Conservation (phyloP, 2,329 filamentous ascomycete species). For the Aspergillus flavus region DNA sequence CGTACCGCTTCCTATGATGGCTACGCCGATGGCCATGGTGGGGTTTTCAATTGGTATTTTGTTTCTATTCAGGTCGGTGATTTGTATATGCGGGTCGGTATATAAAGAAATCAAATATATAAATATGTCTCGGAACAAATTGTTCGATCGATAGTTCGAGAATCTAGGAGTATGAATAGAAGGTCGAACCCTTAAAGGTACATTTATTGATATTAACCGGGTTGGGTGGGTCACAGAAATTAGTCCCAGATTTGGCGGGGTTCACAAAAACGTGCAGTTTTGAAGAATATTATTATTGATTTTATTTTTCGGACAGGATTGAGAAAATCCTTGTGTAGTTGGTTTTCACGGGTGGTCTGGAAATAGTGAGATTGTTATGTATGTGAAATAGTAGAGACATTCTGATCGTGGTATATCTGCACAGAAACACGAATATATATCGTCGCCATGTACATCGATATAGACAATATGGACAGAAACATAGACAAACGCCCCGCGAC, state of each 20-base stretch:
- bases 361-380: not conserved
- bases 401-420: not conserved
- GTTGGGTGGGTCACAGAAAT: slow-evolving; percentile 11
- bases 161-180: not conserved
- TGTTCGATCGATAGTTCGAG: not conserved
- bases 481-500: not conserved
- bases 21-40: slow-evolving; percentile 49
- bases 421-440: slow-evolving; percentile 1
- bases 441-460: not conserved
- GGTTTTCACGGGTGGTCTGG: not conserved
- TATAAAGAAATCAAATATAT: not conserved
- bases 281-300: not conserved
- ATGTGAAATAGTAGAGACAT: not conserved
- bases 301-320: not conserved
- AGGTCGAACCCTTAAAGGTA: not conserved
- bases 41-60: not conserved
- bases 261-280: not conserved
- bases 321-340: too few relatives aligned
- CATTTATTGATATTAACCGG: not conserved
- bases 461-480: not conserved
- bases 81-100: not conserved
- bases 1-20: slow-evolving; percentile 56
- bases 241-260: slow-evolving; percentile 13
- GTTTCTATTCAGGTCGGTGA: not conserved
- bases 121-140: not conserved